A percentile compares a stretch with the other conserved stretches of the same genome.
Conservation (phyloP, 306 rosid genomes). For the Betula pendula region DNA sequence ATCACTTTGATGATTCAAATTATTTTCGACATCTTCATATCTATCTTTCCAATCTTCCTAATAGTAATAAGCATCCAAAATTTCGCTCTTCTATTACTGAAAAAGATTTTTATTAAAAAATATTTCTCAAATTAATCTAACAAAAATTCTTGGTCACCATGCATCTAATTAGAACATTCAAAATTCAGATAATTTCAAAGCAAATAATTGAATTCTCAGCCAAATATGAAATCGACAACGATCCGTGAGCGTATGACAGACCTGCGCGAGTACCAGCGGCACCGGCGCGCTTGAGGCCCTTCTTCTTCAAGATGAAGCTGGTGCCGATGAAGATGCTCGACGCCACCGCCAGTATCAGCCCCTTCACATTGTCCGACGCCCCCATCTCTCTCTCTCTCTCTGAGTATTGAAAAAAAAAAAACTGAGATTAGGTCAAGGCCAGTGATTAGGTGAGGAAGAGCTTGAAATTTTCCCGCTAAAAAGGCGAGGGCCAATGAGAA, state of each 20-base stretch:
- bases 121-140: neutral
- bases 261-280: slow-evolving; percentile 85
- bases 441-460: slow-evolving; percentile 1
- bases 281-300: slow-evolving; percentile 86
- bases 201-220: neutral
- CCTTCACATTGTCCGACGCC: slow-evolving; percentile 66
- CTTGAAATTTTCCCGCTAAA: slow-evolving; percentile 41
- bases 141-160: neutral
- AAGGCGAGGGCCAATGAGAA: neutral
- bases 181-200: neutral
- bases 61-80: neutral
- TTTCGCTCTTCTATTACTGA: neutral
- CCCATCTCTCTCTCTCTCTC: slow-evolving; percentile 40
- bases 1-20: neutral
- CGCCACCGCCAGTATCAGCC: slow-evolving; percentile 68
- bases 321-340: slow-evolving; percentile 88
- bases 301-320: slow-evolving; percentile 94
- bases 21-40: neutral
- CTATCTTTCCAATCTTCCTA: neutral
- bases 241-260: slow-evolving; percentile 3
- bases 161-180: neutral
- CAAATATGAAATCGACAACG: neutral
- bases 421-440: neutral
- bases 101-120: neutral
- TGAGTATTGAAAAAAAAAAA: slow-evolving; percentile 21